Evolutionary conservation across 345 rosid species (phyloP).

Genomic region (Sisymbrium irio): DNA sequence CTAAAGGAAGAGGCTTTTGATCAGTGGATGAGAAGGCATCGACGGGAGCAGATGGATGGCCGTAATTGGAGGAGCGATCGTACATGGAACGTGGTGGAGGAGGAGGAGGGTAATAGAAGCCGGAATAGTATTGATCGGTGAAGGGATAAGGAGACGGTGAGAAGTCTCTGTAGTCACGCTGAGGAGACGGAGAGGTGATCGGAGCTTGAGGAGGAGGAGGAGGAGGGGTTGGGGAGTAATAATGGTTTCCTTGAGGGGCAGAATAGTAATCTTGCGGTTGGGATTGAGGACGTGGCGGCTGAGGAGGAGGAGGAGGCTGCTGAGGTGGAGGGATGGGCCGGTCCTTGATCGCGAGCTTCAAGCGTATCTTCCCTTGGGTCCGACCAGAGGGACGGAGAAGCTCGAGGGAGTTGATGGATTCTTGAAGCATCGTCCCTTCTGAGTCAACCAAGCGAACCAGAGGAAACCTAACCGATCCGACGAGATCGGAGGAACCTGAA

Average conservation of each 20-base stretch:
- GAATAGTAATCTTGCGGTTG: constrained; percentile 40
- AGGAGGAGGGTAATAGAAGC: constrained; percentile 41
- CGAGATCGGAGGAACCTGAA: constrained; percentile 49
- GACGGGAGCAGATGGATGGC: constrained; percentile 47
- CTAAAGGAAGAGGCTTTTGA: constrained; percentile 36
- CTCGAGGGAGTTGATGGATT: constrained; percentile 37
- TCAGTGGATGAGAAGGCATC: constrained; percentile 41
- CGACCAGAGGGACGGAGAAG: constrained; percentile 67
- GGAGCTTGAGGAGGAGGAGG: constrained; percentile 41
- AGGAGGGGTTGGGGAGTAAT: constrained; percentile 48
- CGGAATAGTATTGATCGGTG: constrained; percentile 41
- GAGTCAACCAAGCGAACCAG: constrained; percentile 49
- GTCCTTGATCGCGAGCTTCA: constrained; percentile 43
- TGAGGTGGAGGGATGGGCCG: constrained; percentile 41
- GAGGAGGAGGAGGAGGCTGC: constrained; percentile 37
- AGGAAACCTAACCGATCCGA: constrained; percentile 55
- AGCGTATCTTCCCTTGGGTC: constrained; percentile 57
- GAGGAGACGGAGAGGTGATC: constrained; percentile 24
- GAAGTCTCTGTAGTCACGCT: constrained; percentile 43
- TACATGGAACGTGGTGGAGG: constrained; percentile 47
- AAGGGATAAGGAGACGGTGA: constrained; percentile 36
- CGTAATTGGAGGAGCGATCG: constrained; percentile 38
- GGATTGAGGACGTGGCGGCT: constrained; percentile 37
- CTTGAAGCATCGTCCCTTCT: constrained; percentile 32
- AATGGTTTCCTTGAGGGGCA: constrained; percentile 39